phyloP scores from a whole-genome alignment of 768 basidiomycete species.

The Dendrothele bispora region DNA sequence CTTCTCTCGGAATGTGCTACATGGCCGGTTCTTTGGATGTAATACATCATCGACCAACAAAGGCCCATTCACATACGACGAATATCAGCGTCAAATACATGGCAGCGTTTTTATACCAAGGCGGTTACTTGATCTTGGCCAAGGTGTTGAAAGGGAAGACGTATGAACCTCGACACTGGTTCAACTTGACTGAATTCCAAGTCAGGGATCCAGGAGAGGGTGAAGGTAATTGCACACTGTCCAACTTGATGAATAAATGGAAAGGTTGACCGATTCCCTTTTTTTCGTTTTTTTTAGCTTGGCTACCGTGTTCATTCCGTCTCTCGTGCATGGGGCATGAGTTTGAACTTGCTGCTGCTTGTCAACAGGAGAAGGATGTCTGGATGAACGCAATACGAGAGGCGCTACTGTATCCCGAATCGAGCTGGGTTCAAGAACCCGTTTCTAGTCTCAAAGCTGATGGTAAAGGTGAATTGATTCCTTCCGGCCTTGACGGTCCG shows the following conservation, averaged over 20 bases:
- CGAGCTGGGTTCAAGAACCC: slow-evolving; percentile 60
- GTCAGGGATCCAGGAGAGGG: slow-evolving; percentile 66
- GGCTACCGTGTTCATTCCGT: slow-evolving; percentile 81
- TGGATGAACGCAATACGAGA: slow-evolving; percentile 76
- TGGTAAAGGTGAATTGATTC: slow-evolving; percentile 37
- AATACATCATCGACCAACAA: slow-evolving; percentile 61
- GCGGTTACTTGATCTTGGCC: slow-evolving; percentile 83
- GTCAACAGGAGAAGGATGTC: slow-evolving; percentile 79
- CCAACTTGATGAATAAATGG: background rate
- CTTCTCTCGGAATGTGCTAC: slow-evolving; percentile 74
- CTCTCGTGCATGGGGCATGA: slow-evolving; percentile 66
- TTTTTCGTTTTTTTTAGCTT: slow-evolving; percentile 43
- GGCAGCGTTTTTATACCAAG: slow-evolving; percentile 85
- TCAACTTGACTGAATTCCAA: slow-evolving; percentile 73
- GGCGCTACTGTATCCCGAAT: slow-evolving; percentile 39
- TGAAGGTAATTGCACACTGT: slow-evolving; percentile 59
- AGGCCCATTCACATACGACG: slow-evolving; percentile 40
- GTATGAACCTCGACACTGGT: slow-evolving; percentile 91
- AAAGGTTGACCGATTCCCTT: too few species aligned
- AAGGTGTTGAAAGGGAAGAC: slow-evolving; percentile 79
- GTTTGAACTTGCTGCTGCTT: slow-evolving; percentile 86
- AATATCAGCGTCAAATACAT: slow-evolving; percentile 81
- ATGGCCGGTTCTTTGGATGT: slow-evolving; percentile 89
- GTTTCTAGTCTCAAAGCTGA: slow-evolving; percentile 59
- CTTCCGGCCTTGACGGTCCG: slow-evolving; percentile 35